These are phyloP conservation scores for Spencermartinsiella ligniputridi DNA, from an alignment of 1,139 yeast species.

Conservation along the genomic window DNA sequence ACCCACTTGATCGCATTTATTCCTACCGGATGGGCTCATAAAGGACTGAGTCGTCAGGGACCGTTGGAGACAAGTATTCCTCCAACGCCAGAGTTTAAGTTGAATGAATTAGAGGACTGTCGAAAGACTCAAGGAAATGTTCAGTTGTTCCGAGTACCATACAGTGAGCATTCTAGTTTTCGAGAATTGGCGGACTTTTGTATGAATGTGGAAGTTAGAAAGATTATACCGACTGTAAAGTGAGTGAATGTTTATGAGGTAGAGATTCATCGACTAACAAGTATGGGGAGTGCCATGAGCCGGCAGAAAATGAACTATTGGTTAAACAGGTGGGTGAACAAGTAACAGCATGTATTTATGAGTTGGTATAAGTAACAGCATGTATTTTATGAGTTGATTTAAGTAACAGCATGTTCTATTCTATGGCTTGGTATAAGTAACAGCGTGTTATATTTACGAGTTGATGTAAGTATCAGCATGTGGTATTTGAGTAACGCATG, in stretches of 20 bases:
- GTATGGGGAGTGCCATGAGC: slow-evolving; percentile 11
- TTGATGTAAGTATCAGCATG: too few species aligned
- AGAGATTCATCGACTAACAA: background rate
- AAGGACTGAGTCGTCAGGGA: slow-evolving; percentile 12
- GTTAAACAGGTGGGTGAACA: slow-evolving; percentile 21
- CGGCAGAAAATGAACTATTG: slow-evolving; percentile 18
- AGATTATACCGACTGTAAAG: slow-evolving; percentile 79
- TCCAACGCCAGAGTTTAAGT: slow-evolving; percentile 15
- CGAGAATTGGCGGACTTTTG: slow-evolving; percentile 69
- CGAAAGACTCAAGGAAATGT: slow-evolving; percentile 31
- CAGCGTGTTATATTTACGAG: too few species aligned
- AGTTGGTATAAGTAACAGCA: too few species aligned
- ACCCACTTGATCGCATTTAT: slow-evolving; percentile 32
- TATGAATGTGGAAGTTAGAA: slow-evolving; percentile 43
- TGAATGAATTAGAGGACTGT: slow-evolving; percentile 24
- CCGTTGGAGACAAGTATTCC: slow-evolving; percentile 15
- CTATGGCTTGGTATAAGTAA: too few species aligned
- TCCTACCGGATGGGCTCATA: slow-evolving; percentile 88
- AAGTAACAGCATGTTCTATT: too few species aligned
- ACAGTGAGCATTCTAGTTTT: slow-evolving; percentile 90
- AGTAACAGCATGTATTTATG: too few species aligned
- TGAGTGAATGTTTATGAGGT: background rate
- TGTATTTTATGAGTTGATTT: too few species aligned
- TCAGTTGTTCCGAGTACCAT: slow-evolving; percentile 66
- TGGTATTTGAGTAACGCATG: too few species aligned